phyloP scores from a whole-genome alignment of 306 rosid genomes.

The Glycyrrhiza uralensis region DNA sequence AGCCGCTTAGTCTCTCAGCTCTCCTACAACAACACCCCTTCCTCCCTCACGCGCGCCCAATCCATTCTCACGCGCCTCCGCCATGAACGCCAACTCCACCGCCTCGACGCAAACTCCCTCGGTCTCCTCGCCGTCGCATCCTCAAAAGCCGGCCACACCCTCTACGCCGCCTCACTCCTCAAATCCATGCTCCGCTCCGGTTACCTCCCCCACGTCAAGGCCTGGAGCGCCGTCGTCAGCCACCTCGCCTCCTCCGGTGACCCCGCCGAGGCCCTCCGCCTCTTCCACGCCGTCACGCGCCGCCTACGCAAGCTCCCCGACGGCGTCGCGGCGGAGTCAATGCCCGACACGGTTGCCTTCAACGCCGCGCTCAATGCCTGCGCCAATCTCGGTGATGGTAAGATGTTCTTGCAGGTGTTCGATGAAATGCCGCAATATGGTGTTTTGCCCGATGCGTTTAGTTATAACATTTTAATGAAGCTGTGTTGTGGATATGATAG shows the following conservation, averaged over 20 bases:
- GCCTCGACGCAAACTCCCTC: conserved; percentile 84
- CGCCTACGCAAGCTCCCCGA: conserved; percentile 52
- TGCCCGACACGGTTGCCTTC: conserved; percentile 80
- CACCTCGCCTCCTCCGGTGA: conserved; percentile 56
- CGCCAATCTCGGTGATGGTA: conserved; percentile 65
- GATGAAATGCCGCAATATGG: conserved; percentile 73
- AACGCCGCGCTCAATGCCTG: conserved; percentile 89
- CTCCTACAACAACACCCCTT: conserved; percentile 52
- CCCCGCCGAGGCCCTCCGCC: conserved; percentile 59
- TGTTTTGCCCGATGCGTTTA: conserved; percentile 66
- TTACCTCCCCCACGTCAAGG: conserved; percentile 90
- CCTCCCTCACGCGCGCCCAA: conserved; percentile 79
- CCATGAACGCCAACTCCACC: conserved; percentile 78
- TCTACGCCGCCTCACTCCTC: conserved; percentile 73
- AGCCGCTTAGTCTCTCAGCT: conserved; percentile 81
- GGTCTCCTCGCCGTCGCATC: conserved; percentile 89
- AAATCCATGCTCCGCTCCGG: conserved; percentile 99
- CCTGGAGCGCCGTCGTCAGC: conserved; percentile 93
- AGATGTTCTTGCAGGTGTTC: conserved; percentile 71
- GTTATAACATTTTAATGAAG: conserved; percentile 77
- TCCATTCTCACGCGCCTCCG: conserved; percentile 95
- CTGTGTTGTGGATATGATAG: conserved; percentile 62
- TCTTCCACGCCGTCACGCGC: conserved; percentile 54
- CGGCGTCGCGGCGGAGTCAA: conserved; percentile 49
- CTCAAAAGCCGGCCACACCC: conserved; percentile 62